A percentile compares a stretch with the other conserved stretches of the same genome.
These are phyloP conservation scores for Rhodotorula sp. DNA, from an alignment of 1,284 basidiomycete species.

Conservation along the genomic window DNA sequence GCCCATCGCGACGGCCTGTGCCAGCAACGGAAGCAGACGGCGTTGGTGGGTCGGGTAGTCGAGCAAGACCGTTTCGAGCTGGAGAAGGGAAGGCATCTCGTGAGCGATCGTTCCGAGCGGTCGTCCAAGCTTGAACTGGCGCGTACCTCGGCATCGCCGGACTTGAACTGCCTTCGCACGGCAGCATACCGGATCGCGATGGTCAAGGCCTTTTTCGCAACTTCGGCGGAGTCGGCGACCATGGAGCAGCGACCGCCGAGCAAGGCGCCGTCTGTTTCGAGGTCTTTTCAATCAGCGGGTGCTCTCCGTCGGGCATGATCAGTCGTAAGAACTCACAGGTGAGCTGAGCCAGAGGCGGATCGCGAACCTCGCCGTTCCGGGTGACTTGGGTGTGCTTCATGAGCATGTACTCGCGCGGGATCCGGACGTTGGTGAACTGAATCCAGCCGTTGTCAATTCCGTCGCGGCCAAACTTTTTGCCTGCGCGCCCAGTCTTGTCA, in stretches of 20 bases:
- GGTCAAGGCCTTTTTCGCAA: constrained; percentile 58
- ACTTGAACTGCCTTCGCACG: constrained; percentile 57
- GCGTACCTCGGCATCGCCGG: constrained; percentile 50
- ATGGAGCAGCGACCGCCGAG: constrained; percentile 58
- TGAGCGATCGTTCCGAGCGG: not conserved
- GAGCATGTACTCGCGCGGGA: constrained; percentile 59
- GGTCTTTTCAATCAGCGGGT: not conserved
- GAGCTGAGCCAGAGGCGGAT: constrained; percentile 58
- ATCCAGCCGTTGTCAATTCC: constrained; percentile 58
- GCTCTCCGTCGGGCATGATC: not conserved
- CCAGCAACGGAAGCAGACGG: constrained; percentile 57
- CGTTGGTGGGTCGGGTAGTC: constrained; percentile 62
- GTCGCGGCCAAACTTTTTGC: constrained; percentile 58
- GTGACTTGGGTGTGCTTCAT: constrained; percentile 61
- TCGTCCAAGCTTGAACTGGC: not conserved
- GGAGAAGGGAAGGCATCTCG: not conserved
- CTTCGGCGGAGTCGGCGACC: constrained; percentile 57
- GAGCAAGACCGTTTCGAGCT: constrained; percentile 57
- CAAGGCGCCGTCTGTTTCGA: constrained; percentile 54
- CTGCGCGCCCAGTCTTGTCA: not conserved
- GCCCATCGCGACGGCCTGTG: constrained; percentile 59
- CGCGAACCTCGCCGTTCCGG: constrained; percentile 52
- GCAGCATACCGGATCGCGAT: constrained; percentile 59
- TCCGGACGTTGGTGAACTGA: constrained; percentile 58
- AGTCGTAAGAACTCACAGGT: constrained; percentile 42